Percentiles rank a stretch among this genome's conserved stretches.
These are phyloP conservation scores for Entomortierella beljakovae DNA, from an alignment of 192 early-diverging fungal genomes.

Conservation along the genomic window DNA sequence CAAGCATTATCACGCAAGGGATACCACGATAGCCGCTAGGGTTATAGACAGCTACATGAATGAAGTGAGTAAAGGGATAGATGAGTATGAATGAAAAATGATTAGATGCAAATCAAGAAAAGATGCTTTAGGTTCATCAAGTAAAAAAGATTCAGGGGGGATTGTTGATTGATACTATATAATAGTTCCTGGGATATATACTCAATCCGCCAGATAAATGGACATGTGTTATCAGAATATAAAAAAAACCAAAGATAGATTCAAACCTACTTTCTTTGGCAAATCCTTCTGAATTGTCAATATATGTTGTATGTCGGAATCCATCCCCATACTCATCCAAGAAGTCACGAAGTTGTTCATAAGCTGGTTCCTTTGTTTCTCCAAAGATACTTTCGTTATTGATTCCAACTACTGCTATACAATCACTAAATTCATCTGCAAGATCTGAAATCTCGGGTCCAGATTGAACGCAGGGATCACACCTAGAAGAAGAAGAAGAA, in stretches of 20 bases:
- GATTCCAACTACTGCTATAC: conserved; percentile 38
- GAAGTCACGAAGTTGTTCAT: conserved; percentile 15
- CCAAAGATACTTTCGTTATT: conserved; percentile 51
- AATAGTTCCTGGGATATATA: too few species aligned
- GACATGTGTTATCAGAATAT: too few species aligned
- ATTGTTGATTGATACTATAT: too few species aligned
- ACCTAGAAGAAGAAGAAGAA: conserved; percentile 17
- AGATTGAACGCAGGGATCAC: conserved; percentile 36
- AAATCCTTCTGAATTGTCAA: conserved; percentile 38
- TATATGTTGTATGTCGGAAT: conserved; percentile 39
- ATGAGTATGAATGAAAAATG: too few species aligned
- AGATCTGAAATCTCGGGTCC: conserved; percentile 44
- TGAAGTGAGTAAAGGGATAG: not conserved
- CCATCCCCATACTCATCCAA: conserved; percentile 20
- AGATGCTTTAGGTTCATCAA: too few species aligned
- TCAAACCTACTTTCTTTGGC: conserved; percentile 49
- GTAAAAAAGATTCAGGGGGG: too few species aligned
- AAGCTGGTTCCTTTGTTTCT: conserved; percentile 11
- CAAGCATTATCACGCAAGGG: conserved; percentile 35
- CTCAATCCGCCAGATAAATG: too few species aligned
- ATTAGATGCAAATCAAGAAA: too few species aligned
- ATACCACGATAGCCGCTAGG: conserved; percentile 43
- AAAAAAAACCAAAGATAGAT: too few species aligned
- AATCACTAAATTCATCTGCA: conserved; percentile 27
- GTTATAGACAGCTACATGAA: conserved; percentile 32